These are phyloP conservation scores for Russula olivacea DNA, from an alignment of 768 basidiomycete species.

Conservation along the genomic window DNA sequence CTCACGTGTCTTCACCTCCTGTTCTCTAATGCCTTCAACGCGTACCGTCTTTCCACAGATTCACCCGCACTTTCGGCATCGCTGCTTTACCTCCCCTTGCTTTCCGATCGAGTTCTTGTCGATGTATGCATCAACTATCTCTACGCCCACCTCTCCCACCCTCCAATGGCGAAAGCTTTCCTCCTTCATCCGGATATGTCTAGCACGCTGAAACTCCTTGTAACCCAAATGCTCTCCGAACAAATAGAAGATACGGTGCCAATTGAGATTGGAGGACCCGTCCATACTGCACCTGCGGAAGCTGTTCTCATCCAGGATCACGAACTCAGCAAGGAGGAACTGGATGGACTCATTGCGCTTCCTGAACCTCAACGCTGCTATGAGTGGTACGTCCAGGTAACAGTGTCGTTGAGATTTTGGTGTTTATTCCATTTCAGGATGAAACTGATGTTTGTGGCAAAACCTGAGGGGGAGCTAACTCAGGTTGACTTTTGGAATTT, in stretches of 20 bases:
- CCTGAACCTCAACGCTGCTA: conserved; percentile 76
- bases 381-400: conserved; percentile 56
- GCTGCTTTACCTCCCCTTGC: conserved; percentile 67
- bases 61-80: conserved; percentile 59
- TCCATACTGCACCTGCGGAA: conserved; percentile 51
- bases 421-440: conserved; percentile 50
- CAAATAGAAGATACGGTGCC: conserved; percentile 65
- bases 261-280: conserved; percentile 53
- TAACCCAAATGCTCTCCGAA: conserved; percentile 60
- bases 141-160: conserved; percentile 68
- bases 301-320: conserved; percentile 47
- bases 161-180: conserved; percentile 71
- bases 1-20: conserved; percentile 56
- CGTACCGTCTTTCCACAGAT: conserved; percentile 44
- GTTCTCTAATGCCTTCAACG: conserved; percentile 56
- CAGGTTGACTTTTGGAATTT: conserved; percentile 96
- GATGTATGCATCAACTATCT: conserved; percentile 71
- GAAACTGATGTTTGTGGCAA: conserved; percentile 77
- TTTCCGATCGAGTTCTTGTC: conserved; percentile 60
- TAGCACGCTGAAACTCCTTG: conserved; percentile 59
- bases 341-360: conserved; percentile 50
- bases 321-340: conserved; percentile 65
- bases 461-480: conserved; percentile 73
- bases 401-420: neutral
- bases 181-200: conserved; percentile 66